Base-by-base conservation (phyloP, 768 basidiomycete species). In the Naematelia encephala region DNA sequence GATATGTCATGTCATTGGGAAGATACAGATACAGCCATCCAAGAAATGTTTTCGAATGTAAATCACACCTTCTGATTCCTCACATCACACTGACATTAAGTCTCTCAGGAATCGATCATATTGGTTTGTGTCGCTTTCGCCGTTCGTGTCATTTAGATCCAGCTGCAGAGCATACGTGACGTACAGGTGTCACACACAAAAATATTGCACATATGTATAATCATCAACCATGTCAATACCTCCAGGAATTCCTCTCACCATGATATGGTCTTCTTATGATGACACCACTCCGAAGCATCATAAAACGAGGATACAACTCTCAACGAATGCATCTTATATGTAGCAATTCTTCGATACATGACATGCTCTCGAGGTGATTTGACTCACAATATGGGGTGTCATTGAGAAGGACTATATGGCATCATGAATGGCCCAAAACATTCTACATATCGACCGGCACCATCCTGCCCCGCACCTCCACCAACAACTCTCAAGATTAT, bases 1-100 rank as follows among this genome's bases (percentile, higher is more conserved):
- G 72, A 73, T 57, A 68, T 73, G 65, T 62, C 72, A 26, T 73
- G 72, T 62, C 72, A 73, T 57, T 73, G 72, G 72, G 72, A 73
- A 66, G 69, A 70, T 46, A 64, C 69, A n/a, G 72, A 73, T 55
- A 47, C 60, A 4, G 72, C 59, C 25, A 57, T 73, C 13, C 72
- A 73, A 47, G 72, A 73, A 47, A 70, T 73, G 64, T 73, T 44
- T 43, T 64, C 62, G 48, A 73, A 73, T 61, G 70, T 72, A 39
- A 60, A 65, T 61, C 8, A n/a, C 49, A 51, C 19, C 23, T 14
- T n/a, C 51, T 22, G 21, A 29, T 30, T 25, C 14, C 21, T 34
- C 12, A 16, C 44, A 26, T 12, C 23, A 22, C 26, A 29, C 30
- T 14, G 23, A 12, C 23, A 25, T 52, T 23, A 3, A 14, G 16